Evolutionary conservation across 768 basidiomycete genomes (phyloP), one percentile per base, ranked within the genome.

Genomic region (Nidula microcarpa): DNA sequence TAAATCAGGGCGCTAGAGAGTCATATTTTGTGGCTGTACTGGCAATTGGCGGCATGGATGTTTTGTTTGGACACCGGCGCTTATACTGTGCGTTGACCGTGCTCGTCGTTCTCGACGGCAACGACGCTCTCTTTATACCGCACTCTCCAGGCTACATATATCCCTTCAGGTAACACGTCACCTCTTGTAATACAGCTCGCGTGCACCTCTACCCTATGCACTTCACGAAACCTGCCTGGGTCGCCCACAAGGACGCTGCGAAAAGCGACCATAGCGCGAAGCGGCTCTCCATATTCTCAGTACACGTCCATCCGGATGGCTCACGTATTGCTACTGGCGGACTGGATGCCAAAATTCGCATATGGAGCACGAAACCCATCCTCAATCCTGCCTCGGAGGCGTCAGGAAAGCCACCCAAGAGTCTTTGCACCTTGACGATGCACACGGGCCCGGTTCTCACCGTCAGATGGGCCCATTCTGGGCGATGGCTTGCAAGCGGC

Each of bases 311-410:
- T 62, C 96, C 96, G 0, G 96, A 99, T 63, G 91, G 91, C 57
- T 94, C 92, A 16, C 84, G 96, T 14, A 88, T 99, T 60, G 96
- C 97, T n/a, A 99, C 96, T 0, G 97, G 94, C 32, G 94, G 95
- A 2, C 78, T 99, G 51, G 96, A 99, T 68, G 89, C 92, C 39
- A 95, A 94, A 74, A 85, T 99, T 55, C 89, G 94, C 47, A 92
- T 99, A 70, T 99, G 96, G 96, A 91, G 90, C 56, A 98, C 97
- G 0, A 87, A 91, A 56, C 95, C 97, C 0, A 96, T 98, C 59
- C 74, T 98, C n/a, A 86, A 86, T 57, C 71, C 79, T 11, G 78
- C 82, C 43, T 76, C 90, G 32, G 84, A 90, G 63, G 67, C 71
- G 56, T 81, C 86, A 44, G 80, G 86, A 54, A 77, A 81, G 52